A percentile compares a stretch with the other conserved stretches of the same genome.
phyloP scores from a whole-genome alignment of 2,329 filamentous ascomycete genomes.

The Ophiostoma perfectum region DNA sequence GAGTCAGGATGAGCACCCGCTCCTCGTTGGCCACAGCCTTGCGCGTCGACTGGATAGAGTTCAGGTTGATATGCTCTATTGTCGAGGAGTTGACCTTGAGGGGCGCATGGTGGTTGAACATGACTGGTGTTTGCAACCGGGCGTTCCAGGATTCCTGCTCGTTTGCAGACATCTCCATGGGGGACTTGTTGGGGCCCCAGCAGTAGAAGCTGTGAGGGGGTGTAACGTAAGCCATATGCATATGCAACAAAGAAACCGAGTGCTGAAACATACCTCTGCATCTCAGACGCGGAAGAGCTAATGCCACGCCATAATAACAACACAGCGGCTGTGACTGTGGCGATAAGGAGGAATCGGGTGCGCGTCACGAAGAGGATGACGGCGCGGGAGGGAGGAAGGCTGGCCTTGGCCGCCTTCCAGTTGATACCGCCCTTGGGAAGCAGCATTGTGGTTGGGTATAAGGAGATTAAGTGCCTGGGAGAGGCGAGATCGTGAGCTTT shows the following conservation, averaged over 20 bases:
- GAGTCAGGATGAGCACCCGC: constrained; percentile 84
- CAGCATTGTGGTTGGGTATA: constrained; percentile 58
- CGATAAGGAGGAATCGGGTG: constrained; percentile 69
- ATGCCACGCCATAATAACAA: constrained; percentile 86
- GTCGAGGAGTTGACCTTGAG: constrained; percentile 75
- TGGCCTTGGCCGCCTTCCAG: constrained; percentile 84
- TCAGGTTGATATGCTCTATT: constrained; percentile 78
- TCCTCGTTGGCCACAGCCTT: constrained; percentile 77
- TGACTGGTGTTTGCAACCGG: constrained; percentile 84
- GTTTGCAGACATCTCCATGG: constrained; percentile 89
- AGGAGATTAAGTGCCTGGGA: too few species aligned
- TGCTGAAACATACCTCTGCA: constrained; percentile 68
- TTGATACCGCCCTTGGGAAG: constrained; percentile 82
- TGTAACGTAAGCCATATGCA: neutral
- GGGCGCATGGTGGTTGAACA: constrained; percentile 92
- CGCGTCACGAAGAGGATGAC: constrained; percentile 65
- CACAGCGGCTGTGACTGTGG: constrained; percentile 64
- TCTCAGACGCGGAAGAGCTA: constrained; percentile 71
- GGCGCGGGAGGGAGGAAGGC: constrained; percentile 70
- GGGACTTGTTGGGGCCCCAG: constrained; percentile 91
- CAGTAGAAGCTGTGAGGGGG: constrained; percentile 75
- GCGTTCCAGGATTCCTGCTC: constrained; percentile 86
- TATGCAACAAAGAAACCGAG: neutral
- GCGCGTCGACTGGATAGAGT: constrained; percentile 72
- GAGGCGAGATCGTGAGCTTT: neutral